Conservation (phyloP, 495 filamentous ascomycete genomes). For the Cercophora sp. region DNA sequence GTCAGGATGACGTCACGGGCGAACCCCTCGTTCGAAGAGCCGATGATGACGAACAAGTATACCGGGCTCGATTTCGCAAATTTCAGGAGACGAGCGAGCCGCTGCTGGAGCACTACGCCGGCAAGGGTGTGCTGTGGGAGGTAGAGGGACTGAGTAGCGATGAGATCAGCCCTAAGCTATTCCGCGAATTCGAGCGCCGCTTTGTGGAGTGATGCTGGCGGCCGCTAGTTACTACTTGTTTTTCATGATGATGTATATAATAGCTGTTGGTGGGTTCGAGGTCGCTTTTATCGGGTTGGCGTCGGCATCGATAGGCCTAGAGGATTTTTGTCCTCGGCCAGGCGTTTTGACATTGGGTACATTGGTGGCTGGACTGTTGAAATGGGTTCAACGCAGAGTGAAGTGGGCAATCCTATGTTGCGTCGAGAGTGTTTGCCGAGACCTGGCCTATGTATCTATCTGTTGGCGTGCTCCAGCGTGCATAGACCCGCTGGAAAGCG, state of each 20-base stretch:
- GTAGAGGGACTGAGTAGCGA: slow-evolving; percentile 85
- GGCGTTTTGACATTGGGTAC: background rate
- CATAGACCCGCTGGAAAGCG: too few species aligned
- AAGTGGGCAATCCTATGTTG: too few species aligned
- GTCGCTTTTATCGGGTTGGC: too few species aligned
- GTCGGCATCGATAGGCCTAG: too few species aligned
- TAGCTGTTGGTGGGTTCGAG: background rate
- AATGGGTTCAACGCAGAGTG: too few species aligned
- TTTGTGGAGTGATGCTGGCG: slow-evolving; percentile 45
- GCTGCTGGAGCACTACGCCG: slow-evolving; percentile 83
- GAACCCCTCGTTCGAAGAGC: slow-evolving; percentile 75
- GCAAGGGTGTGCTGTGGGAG: slow-evolving; percentile 80
- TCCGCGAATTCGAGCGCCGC: slow-evolving; percentile 69
- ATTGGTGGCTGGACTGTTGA: too few species aligned
- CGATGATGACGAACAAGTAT: slow-evolving; percentile 85
- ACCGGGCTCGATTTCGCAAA: slow-evolving; percentile 69
- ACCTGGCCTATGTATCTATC: too few species aligned
- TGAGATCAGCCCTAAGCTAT: slow-evolving; percentile 86
- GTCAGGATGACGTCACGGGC: slow-evolving; percentile 87
- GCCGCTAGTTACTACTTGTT: background rate
- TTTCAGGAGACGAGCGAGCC: slow-evolving; percentile 85
- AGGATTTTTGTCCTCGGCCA: too few species aligned
- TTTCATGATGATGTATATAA: background rate
- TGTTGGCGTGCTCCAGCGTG: too few species aligned
- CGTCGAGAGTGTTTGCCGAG: too few species aligned